Evolutionary conservation across 345 rosid species (phyloP).

Genomic region (Populus simonii): DNA sequence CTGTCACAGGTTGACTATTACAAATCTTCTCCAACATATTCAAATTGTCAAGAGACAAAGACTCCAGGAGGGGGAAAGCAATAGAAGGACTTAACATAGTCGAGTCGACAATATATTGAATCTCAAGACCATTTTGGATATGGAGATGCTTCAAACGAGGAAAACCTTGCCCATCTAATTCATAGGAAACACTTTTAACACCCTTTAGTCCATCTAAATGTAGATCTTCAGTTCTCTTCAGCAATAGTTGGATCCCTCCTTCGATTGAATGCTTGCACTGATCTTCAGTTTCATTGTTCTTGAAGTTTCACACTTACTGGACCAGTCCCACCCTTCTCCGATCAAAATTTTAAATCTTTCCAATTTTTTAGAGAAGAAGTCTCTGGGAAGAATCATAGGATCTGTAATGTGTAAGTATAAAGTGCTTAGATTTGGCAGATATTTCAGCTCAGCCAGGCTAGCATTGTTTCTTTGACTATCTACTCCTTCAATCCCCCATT

Average conservation of each 20-base stretch:
- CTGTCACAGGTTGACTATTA: neutral
- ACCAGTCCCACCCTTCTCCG: slow-evolving; percentile 16
- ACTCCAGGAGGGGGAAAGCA: slow-evolving; percentile 10
- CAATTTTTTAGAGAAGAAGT: slow-evolving; percentile 1
- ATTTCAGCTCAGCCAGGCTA: slow-evolving; percentile 14
- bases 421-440: neutral
- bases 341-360: slow-evolving; percentile 10
- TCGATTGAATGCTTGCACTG: neutral
- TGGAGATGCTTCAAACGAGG: slow-evolving; percentile 14
- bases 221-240: slow-evolving; percentile 17
- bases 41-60: slow-evolving; percentile 11
- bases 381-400: neutral
- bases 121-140: neutral
- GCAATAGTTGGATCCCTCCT: neutral
- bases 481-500: slow-evolving; percentile 10
- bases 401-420: slow-evolving; percentile 15
- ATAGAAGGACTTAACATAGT: neutral
- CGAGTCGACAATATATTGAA: slow-evolving; percentile 2
- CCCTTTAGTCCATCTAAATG: slow-evolving; percentile 10
- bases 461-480: neutral
- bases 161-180: slow-evolving; percentile 18
- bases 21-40: slow-evolving; percentile 15
- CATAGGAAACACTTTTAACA: neutral
- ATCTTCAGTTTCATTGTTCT: slow-evolving; percentile 19
- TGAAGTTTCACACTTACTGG: neutral